Evolutionary conservation across 1,139 yeast species (phyloP).

Genomic region (Yamadazyma kanchanaburiensis): DNA sequence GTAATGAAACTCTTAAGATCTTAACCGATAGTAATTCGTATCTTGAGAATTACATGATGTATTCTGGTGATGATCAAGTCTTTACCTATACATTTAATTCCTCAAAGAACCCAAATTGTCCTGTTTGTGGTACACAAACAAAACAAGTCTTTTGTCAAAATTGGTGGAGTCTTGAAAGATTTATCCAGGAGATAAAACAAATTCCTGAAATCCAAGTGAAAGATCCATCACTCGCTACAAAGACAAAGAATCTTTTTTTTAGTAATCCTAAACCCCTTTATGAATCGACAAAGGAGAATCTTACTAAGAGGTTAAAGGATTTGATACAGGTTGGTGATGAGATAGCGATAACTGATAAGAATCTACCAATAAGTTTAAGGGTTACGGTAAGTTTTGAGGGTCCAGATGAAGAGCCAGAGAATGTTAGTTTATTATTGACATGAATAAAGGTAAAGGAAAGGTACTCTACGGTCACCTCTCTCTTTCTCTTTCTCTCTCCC

Average conservation of each 20-base stretch:
- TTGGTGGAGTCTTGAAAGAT: constrained; percentile 46
- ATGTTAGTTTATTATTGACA: constrained; percentile 10
- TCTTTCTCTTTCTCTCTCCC: no score
- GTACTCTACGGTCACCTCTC: no score
- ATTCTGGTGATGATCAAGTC: constrained; percentile 74
- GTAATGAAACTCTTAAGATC: constrained; percentile 82
- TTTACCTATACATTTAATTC: constrained; percentile 71
- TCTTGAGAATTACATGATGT: constrained; percentile 81
- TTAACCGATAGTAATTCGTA: constrained; percentile 67
- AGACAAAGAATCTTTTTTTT: constrained; percentile 43
- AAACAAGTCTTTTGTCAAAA: constrained; percentile 28
- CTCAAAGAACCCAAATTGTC: constrained; percentile 58
- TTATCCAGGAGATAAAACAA: constrained; percentile 37
- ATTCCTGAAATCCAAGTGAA: constrained; percentile 40
- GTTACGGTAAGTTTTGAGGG: constrained; percentile 23
- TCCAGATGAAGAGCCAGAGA: constrained; percentile 16
- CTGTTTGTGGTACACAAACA: constrained; percentile 65
- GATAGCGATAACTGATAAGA: constrained; percentile 55
- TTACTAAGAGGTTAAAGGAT: constrained; percentile 29
- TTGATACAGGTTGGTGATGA: constrained; percentile 48
- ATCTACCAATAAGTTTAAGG: constrained; percentile 44
- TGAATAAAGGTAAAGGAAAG: no score
- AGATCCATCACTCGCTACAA: constrained; percentile 51
- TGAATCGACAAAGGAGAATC: constrained; percentile 45
- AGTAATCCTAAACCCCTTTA: constrained; percentile 51